Base-by-base conservation (phyloP, 2,329 filamentous ascomycete species). In the Chrysoporthe puriensis region DNA sequence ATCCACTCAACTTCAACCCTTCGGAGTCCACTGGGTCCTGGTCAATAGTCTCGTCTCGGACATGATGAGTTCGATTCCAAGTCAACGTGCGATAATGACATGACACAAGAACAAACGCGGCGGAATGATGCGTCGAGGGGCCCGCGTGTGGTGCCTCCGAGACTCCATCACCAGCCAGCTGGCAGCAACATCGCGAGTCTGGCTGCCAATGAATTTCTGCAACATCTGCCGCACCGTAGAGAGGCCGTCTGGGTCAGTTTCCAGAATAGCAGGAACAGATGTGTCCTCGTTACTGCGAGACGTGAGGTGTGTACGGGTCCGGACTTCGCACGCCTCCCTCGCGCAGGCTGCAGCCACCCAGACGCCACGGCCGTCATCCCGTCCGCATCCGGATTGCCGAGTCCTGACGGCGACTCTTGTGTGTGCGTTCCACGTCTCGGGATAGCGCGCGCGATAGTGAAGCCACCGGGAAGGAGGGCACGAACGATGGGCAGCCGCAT, bases 271-370 rank as follows among this genome's bases (percentile, higher is more conserved):
- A 13, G 4, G 32, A 46, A 11, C 1, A 16, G n/a, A 14, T 50
- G 21, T n/a, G 18, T 16, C 46, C 57, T 34, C 43, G 2, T 50
- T 59, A 21, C 50, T 40, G 48, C 54, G 44, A 63, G 18, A 54
- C 32, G 14, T 46, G 44, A 63, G 18, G 46, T 40, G 14, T 46
- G 14, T 34, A 26, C 57, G 26, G 21, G n/a, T 46, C 16, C 43
- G 52, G 59, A 52, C 21, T 34, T 34, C 36, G 16, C 56, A 26
- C 46, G 8, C 34, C 60, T 21, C 7, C 56, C 56, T 50, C 7
- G n/a, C 54, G 40, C 50, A 52, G 8, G 26, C 59, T 65, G 62
- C 66, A 70, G 66, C 68, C 66, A 67, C 54, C 68, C 68, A 64
- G 1, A 50, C 42, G 66, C 68, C 58, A 44, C 26, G 65, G 21